Evolutionary conservation across 1,284 basidiomycete genomes (phyloP).

Genomic region (Vanrija pseudolonga): DNA sequence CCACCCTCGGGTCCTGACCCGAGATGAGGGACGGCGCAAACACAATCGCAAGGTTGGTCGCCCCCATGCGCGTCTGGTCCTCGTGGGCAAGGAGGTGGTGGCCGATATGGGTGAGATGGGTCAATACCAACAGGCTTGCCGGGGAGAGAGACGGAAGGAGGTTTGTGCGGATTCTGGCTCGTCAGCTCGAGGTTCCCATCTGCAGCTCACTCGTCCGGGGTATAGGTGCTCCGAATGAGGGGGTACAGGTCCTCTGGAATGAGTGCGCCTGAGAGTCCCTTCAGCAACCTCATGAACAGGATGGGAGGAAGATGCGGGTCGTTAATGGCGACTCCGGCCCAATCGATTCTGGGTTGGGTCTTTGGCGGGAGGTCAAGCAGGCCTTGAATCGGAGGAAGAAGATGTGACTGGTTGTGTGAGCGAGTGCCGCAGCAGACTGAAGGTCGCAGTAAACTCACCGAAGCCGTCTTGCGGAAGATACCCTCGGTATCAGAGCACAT

Average conservation of each 20-base stretch:
- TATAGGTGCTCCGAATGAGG: conserved; percentile 11
- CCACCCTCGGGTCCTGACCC: conserved; percentile 32
- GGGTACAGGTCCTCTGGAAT: conserved; percentile 21
- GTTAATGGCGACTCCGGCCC: conserved; percentile 26
- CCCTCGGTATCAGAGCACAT: conserved; percentile 32
- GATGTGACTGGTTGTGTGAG: conserved; percentile 13
- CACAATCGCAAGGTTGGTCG: conserved; percentile 30
- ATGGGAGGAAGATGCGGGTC: conserved; percentile 37
- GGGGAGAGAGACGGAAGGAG: conserved; percentile 22
- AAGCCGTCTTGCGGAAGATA: conserved; percentile 34
- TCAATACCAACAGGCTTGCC: conserved; percentile 12
- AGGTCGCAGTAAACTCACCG: conserved; percentile 18
- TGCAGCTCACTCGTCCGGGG: conserved; percentile 19
- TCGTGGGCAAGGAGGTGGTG: conserved; percentile 25
- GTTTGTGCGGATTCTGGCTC: conserved; percentile 12
- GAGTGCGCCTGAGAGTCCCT: conserved; percentile 10
- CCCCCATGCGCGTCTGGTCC: conserved; percentile 28
- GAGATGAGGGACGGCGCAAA: conserved; percentile 37
- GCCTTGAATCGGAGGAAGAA: conserved; percentile 15
- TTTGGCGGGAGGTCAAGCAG: conserved; percentile 27
- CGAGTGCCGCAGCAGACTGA: not conserved
- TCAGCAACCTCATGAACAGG: conserved; percentile 7
- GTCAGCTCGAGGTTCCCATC: not conserved
- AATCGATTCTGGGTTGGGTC: conserved; percentile 30
- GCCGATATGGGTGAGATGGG: conserved; percentile 20